phyloP scores from a whole-genome alignment of 2,329 filamentous ascomycete genomes.

The Zasmidium angulare region DNA sequence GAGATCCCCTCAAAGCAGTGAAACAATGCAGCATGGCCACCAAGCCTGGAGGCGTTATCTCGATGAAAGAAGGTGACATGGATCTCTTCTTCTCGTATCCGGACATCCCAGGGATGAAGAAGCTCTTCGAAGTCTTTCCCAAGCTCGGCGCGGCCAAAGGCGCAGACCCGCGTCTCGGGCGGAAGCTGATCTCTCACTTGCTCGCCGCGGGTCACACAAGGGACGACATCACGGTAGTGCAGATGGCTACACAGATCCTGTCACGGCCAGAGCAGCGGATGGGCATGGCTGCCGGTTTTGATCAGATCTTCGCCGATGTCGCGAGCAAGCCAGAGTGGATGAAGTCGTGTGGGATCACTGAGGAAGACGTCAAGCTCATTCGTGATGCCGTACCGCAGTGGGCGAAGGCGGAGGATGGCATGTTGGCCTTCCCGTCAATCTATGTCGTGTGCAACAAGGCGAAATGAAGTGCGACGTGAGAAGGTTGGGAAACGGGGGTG shows the following conservation, averaged over 20 bases:
- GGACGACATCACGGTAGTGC: slow-evolving; percentile 1
- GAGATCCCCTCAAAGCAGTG: slow-evolving; percentile 3
- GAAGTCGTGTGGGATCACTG: neutral
- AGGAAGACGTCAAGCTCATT: slow-evolving; percentile 8
- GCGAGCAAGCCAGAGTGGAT: slow-evolving; percentile 5
- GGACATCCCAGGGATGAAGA: slow-evolving; percentile 7
- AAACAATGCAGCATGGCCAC: slow-evolving; percentile 5
- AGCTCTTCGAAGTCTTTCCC: slow-evolving; percentile 11
- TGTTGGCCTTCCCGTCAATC: slow-evolving; percentile 6
- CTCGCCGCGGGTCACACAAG: slow-evolving; percentile 4
- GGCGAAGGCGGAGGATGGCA: slow-evolving; percentile 11
- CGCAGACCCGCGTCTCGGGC: slow-evolving; percentile 5
- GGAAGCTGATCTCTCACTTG: slow-evolving; percentile 8
- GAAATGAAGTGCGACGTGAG: neutral
- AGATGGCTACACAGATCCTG: neutral
- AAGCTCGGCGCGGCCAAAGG: slow-evolving; percentile 7
- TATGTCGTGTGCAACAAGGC: slow-evolving; percentile 1
- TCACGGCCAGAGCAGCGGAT: neutral
- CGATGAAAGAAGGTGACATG: slow-evolving; percentile 13
- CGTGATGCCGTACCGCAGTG: slow-evolving; percentile 6
- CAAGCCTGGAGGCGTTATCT: slow-evolving; percentile 8
- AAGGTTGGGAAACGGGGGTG: too few relatives aligned
- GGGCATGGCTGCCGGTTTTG: slow-evolving; percentile 5
- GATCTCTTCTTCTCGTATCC: slow-evolving; percentile 16
- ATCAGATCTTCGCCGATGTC: slow-evolving; percentile 6